These are phyloP conservation scores for Trichocladium antarcticum DNA, from an alignment of 495 filamentous ascomycete genomes.

Conservation along the genomic window DNA sequence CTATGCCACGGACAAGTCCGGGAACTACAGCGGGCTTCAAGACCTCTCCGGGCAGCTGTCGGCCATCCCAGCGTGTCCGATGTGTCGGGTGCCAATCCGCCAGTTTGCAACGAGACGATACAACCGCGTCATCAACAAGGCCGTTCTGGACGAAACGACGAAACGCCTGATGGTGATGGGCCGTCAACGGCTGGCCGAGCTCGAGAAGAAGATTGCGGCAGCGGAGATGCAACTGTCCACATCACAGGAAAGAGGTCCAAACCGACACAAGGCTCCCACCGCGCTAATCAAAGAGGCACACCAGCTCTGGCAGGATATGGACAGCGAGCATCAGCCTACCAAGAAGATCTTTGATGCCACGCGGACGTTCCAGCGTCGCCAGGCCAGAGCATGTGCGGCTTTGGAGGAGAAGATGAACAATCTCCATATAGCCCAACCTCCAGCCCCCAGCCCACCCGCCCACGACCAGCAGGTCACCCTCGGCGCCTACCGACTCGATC, in stretches of 20 bases:
- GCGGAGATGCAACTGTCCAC: neutral
- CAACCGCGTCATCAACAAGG: conserved; percentile 24
- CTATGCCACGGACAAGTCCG: conserved; percentile 43
- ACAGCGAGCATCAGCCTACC: conserved; percentile 6
- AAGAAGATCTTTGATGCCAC: conserved; percentile 11
- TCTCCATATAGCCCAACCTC: neutral
- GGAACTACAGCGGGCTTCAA: conserved; percentile 21
- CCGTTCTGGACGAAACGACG: conserved; percentile 24
- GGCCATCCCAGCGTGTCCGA: conserved; percentile 19
- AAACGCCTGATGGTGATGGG: conserved; percentile 21
- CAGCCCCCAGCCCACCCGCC: neutral
- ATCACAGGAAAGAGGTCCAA: neutral
- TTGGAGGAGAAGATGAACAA: neutral
- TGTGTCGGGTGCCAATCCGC: conserved; percentile 20
- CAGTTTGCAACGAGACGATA: conserved; percentile 23
- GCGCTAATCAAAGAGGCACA: neutral
- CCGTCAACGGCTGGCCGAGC: conserved; percentile 7
- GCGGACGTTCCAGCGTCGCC: neutral
- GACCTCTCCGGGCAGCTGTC: conserved; percentile 12
- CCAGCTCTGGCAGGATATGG: neutral
- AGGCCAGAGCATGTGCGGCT: neutral
- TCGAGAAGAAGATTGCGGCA: conserved; percentile 1
- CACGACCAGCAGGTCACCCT: conserved; percentile 12
- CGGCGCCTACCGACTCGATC: conserved; percentile 2
- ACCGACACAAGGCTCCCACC: neutral